Percentiles rank a stretch among this genome's conserved stretches.
phyloP scores from a whole-genome alignment of 352 stramenopile genomes.

The Elongisporangium prolatum region DNA sequence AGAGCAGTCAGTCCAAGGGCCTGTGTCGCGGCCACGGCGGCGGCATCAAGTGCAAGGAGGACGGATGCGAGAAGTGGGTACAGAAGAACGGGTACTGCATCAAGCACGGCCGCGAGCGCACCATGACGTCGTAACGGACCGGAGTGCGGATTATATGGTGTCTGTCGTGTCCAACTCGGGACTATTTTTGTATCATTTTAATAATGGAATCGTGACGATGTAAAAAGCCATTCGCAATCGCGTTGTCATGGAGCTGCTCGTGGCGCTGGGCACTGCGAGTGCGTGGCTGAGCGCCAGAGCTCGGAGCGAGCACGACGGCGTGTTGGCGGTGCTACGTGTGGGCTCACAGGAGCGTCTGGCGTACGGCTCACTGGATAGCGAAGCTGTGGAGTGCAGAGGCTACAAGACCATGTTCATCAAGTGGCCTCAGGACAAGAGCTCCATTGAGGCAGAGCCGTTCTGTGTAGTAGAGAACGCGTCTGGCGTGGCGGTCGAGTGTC shows the following conservation, averaged over 20 bases:
- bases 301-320: slow-evolving; percentile 23
- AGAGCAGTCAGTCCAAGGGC: slow-evolving; percentile 81
- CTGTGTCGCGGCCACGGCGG: slow-evolving; percentile 79
- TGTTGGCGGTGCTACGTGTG: slow-evolving; percentile 28
- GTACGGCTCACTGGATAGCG: slow-evolving; percentile 14
- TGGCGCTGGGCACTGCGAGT: slow-evolving; percentile 25
- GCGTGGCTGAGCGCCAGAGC: slow-evolving; percentile 31
- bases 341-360: slow-evolving; percentile 17
- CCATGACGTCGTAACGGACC: slow-evolving; percentile 46
- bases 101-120: slow-evolving; percentile 77
- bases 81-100: slow-evolving; percentile 90
- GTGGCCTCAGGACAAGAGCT: slow-evolving; percentile 15
- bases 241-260: slow-evolving; percentile 21
- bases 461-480: slow-evolving; percentile 8
- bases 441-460: slow-evolving; percentile 6
- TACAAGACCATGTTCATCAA: slow-evolving; percentile 19
- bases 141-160: slow-evolving; percentile 9
- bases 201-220: not conserved
- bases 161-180: slow-evolving; percentile 13
- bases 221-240: not conserved
- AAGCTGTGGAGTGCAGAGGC: slow-evolving; percentile 3
- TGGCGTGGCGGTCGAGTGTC: slow-evolving; percentile 24
- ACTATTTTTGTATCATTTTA: slow-evolving; percentile 1
- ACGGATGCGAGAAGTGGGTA: slow-evolving; percentile 86
- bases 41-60: slow-evolving; percentile 84